These are phyloP conservation scores for Arthroderma sp. DNA, from an alignment of 2,329 filamentous ascomycete species.

Conservation along the genomic window DNA sequence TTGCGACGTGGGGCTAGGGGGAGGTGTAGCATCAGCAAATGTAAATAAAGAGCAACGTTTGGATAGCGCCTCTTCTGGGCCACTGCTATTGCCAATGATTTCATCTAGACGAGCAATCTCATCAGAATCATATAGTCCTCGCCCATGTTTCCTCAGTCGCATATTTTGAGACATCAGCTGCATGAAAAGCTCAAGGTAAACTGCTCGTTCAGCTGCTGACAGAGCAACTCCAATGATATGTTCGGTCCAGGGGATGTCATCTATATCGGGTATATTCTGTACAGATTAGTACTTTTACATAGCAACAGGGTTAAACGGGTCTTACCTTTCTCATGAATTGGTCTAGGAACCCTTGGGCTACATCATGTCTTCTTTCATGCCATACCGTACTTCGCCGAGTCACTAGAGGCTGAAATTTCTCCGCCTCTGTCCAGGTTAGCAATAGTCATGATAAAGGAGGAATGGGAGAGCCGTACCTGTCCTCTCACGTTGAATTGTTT, in stretches of 20 bases:
- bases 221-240: conserved; percentile 35
- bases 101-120: conserved; percentile 33
- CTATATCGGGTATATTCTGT: conserved; percentile 34
- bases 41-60: conserved; percentile 34
- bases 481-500: conserved; percentile 31
- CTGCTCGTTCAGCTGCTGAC: conserved; percentile 37
- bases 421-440: conserved; percentile 31
- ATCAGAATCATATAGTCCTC: conserved; percentile 20
- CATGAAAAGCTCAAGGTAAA: conserved; percentile 46
- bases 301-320: background rate
- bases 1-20: background rate
- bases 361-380: conserved; percentile 40
- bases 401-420: conserved; percentile 45
- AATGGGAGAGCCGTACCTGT: conserved; percentile 26
- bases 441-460: conserved; percentile 12
- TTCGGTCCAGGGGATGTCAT: conserved; percentile 36
- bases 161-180: conserved; percentile 42
- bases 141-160: conserved; percentile 23
- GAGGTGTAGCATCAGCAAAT: background rate
- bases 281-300: conserved; percentile 1
- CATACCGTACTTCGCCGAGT: conserved; percentile 40
- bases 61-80: conserved; percentile 43
- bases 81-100: conserved; percentile 35
- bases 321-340: conserved; percentile 38
- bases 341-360: conserved; percentile 46